Evolutionary conservation across 768 basidiomycete species (phyloP).

Genomic region (Hypholoma sublateritium): DNA sequence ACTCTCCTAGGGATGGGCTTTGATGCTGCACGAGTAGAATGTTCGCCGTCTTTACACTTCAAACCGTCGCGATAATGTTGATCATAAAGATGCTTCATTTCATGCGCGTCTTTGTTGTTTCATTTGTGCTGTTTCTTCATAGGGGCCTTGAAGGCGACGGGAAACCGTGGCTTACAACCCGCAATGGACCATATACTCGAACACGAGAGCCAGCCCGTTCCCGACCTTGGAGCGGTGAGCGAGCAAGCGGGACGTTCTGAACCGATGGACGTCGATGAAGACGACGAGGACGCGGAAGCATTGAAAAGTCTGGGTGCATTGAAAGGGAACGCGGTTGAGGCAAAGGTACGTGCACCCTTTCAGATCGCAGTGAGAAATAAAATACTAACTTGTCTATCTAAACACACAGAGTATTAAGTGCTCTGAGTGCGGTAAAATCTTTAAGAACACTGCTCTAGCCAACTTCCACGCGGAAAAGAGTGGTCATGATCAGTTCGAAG

Average conservation of each 20-base stretch:
- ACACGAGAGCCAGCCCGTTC: constrained; percentile 74
- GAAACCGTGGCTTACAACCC: constrained; percentile 81
- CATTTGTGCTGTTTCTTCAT: constrained; percentile 9
- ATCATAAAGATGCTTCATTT: neutral
- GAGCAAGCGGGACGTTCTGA: constrained; percentile 29
- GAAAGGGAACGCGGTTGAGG: constrained; percentile 48
- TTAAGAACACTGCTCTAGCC: constrained; percentile 82
- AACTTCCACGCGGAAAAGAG: constrained; percentile 94
- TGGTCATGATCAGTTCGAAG: constrained; percentile 95
- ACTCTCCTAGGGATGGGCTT: constrained; percentile 87
- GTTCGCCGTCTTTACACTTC: constrained; percentile 42
- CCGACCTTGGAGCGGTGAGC: constrained; percentile 51
- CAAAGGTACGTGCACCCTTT: constrained; percentile 46
- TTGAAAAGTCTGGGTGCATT: constrained; percentile 48
- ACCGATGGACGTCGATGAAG: constrained; percentile 60
- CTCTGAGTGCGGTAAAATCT: constrained; percentile 80
- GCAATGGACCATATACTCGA: constrained; percentile 89
- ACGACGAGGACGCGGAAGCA: constrained; percentile 73
- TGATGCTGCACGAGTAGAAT: constrained; percentile 79
- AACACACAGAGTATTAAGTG: constrained; percentile 77
- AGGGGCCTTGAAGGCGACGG: constrained; percentile 92
- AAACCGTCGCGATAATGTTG: neutral
- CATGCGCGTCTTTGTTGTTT: neutral
- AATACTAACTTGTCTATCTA: neutral
- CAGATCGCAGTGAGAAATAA: too few relatives aligned